phyloP scores from a whole-genome alignment of 768 basidiomycete species.

The Suillus variegatus region DNA sequence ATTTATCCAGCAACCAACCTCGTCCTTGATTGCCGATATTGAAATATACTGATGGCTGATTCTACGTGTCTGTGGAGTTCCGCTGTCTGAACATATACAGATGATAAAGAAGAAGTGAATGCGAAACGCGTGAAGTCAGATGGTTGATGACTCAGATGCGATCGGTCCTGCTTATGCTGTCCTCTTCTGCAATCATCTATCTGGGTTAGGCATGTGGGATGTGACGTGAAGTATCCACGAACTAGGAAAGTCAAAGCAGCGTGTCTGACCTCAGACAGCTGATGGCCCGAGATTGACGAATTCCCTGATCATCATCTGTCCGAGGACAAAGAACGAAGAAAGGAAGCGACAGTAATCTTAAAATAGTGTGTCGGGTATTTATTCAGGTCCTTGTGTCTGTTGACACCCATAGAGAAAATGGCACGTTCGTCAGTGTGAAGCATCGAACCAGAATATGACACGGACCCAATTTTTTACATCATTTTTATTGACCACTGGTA shows the following conservation, averaged over 20 bases:
- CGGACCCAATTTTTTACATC: background rate
- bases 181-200: too few species aligned
- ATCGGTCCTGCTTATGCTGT: background rate
- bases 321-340: background rate
- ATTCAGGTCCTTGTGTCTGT: background rate
- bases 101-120: too few species aligned
- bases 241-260: background rate
- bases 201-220: too few species aligned
- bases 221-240: background rate
- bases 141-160: too few species aligned
- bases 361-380: background rate
- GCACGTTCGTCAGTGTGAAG: background rate
- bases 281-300: background rate
- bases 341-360: background rate
- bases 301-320: background rate
- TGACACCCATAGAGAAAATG: background rate
- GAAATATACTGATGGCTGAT: too few species aligned
- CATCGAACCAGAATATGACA: background rate
- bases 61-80: too few species aligned
- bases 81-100: too few species aligned
- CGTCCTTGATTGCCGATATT: too few species aligned
- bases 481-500: background rate
- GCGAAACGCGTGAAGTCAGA: too few species aligned
- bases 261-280: background rate
- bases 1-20: too few species aligned